Evolutionary conservation across 1,284 basidiomycete genomes (phyloP).

Genomic region (Cryptococcus neoformans): DNA sequence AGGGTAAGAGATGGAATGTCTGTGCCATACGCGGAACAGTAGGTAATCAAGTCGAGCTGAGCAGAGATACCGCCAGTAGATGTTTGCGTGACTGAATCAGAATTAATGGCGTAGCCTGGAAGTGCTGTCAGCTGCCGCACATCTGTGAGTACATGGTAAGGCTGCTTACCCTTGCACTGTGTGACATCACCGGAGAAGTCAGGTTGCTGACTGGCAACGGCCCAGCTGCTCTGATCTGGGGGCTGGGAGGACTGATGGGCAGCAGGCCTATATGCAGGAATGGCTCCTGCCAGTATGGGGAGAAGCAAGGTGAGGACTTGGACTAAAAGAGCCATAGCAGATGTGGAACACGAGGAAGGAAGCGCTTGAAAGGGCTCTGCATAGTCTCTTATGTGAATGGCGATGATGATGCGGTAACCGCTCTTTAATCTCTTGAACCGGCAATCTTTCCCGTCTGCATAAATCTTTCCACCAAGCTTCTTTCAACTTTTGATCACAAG

Average conservation of each 20-base stretch:
- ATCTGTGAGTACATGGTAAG: background rate
- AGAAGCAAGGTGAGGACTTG: background rate
- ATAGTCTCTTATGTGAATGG: background rate
- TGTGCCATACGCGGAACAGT: slow-evolving; percentile 65
- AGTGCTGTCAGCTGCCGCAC: background rate
- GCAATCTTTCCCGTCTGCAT: too few species aligned
- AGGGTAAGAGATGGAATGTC: slow-evolving; percentile 65
- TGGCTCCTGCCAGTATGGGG: background rate
- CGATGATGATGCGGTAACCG: background rate
- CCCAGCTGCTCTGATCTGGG: background rate
- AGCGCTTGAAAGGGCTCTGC: background rate
- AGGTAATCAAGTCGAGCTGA: slow-evolving; percentile 3
- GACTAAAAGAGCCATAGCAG: background rate
- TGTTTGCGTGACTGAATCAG: slow-evolving; percentile 1
- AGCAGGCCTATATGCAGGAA: background rate
- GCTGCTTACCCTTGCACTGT: slow-evolving; percentile 12
- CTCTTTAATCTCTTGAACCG: too few species aligned
- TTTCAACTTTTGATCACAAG: too few species aligned
- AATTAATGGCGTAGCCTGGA: slow-evolving; percentile 13
- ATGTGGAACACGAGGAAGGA: background rate
- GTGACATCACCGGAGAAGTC: slow-evolving; percentile 19
- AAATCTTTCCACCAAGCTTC: too few species aligned
- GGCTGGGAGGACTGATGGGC: background rate
- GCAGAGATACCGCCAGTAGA: slow-evolving; percentile 15
- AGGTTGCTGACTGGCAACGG: slow-evolving; percentile 5